Evolutionary conservation across 768 basidiomycete genomes (phyloP).

Genomic region (Leucocoprinus birnbaumii): DNA sequence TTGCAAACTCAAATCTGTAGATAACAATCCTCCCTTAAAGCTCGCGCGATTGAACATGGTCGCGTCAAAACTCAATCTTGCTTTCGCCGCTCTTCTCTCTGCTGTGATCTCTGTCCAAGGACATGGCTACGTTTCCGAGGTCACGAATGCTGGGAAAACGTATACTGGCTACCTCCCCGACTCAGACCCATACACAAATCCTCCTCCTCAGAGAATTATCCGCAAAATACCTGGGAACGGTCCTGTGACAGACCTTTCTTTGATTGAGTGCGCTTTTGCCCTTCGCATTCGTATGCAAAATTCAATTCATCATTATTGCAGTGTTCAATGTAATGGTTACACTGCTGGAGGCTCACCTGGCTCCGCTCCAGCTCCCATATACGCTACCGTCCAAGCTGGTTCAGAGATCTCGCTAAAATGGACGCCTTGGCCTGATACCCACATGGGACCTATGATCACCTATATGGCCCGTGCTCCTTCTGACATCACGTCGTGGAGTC

Average conservation of each 20-base stretch:
- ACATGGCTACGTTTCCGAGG: conserved; percentile 37
- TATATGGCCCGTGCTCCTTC: conserved; percentile 42
- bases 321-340: conserved; percentile 30
- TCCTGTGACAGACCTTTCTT: conserved; percentile 32
- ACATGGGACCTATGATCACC: conserved; percentile 39
- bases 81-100: too few species aligned
- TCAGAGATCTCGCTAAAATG: conserved; percentile 36
- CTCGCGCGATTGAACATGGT: too few species aligned
- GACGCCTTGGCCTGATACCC: conserved; percentile 34
- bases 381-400: conserved; percentile 36
- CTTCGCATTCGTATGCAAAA: neutral
- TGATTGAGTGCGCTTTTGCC: conserved; percentile 26
- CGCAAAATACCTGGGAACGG: conserved; percentile 34
- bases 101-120: conserved; percentile 15
- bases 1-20: too few species aligned
- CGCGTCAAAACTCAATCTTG: too few species aligned
- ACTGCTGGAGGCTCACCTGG: conserved; percentile 20
- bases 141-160: conserved; percentile 26
- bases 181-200: conserved; percentile 29
- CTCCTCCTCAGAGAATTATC: conserved; percentile 34
- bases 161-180: conserved; percentile 37
- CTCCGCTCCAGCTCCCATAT: conserved; percentile 34
- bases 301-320: neutral
- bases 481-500: conserved; percentile 38
- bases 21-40: too few species aligned